These are phyloP conservation scores for Botrytis deweyae DNA, from an alignment of 2,329 filamentous ascomycete species.

Conservation along the genomic window DNA sequence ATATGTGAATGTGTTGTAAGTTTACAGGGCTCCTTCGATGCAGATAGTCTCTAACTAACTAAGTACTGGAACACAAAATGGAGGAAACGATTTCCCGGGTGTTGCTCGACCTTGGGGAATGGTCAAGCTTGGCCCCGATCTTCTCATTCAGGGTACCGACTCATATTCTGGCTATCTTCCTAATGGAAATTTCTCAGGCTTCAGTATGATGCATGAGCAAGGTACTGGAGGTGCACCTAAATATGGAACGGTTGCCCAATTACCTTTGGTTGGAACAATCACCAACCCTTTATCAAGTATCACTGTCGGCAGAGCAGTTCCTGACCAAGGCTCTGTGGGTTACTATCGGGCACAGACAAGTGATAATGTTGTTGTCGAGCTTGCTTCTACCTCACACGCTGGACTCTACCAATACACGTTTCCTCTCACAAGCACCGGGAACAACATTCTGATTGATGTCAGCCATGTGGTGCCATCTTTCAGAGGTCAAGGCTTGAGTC, in stretches of 20 bases:
- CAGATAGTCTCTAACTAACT: conserved; percentile 3
- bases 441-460: conserved; percentile 32
- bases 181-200: conserved; percentile 55
- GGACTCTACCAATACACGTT: conserved; percentile 64
- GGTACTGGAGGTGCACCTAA: conserved; percentile 69
- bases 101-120: conserved; percentile 47
- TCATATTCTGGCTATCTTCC: conserved; percentile 54
- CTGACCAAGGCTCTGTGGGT: conserved; percentile 56
- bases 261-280: conserved; percentile 53
- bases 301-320: conserved; percentile 52
- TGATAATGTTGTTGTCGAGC: conserved; percentile 56
- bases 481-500: conserved; percentile 58
- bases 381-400: conserved; percentile 56
- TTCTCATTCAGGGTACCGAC: conserved; percentile 48
- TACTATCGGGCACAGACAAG: conserved; percentile 58
- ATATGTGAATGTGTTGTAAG: conserved; percentile 36
- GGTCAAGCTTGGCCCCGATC: conserved; percentile 45
- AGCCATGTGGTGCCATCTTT: conserved; percentile 61
- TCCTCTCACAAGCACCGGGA: conserved; percentile 38
- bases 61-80: conserved; percentile 43
- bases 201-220: conserved; percentile 64
- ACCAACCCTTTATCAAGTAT: conserved; percentile 55
- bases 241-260: conserved; percentile 64
- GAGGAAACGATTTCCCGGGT: conserved; percentile 48
- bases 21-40: neutral